Percentiles rank a stretch among this genome's conserved stretches.
Evolutionary conservation across 441 rosid species (phyloP).

Genomic region (Kokia cookei): DNA sequence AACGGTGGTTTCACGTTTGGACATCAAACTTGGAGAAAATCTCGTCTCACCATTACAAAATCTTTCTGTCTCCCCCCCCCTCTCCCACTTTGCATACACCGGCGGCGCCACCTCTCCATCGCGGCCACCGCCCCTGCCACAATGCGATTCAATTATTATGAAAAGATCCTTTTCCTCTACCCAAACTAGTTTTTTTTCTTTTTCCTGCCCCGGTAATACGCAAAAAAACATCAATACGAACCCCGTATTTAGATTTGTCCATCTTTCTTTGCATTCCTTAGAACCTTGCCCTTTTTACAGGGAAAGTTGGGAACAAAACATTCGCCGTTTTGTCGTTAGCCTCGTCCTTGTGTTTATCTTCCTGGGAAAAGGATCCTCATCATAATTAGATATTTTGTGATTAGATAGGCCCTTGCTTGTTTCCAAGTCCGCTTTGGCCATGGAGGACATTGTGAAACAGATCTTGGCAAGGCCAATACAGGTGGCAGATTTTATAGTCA

Average conservation of each 20-base stretch:
- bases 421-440: conserved; percentile 27
- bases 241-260: too few species aligned
- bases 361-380: neutral
- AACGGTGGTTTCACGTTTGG: neutral
- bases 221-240: neutral
- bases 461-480: conserved; percentile 54
- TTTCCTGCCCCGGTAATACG: neutral
- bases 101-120: conserved; percentile 23
- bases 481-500: conserved; percentile 50
- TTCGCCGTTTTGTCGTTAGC: neutral
- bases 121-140: neutral
- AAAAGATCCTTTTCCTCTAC: neutral
- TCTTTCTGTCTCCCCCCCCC: neutral
- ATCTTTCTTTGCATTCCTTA: neutral
- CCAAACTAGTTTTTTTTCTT: neutral
- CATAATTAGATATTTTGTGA: neutral
- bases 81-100: conserved; percentile 20
- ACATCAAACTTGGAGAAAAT: conserved; percentile 23
- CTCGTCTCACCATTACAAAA: conserved; percentile 36
- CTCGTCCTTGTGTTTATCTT: neutral
- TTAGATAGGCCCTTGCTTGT: neutral
- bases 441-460: conserved; percentile 69
- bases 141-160: neutral
- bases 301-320: neutral
- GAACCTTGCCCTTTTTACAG: neutral